Base-by-base conservation (phyloP, 2,329 filamentous ascomycete genomes). In the Juglanconis sp. region DNA sequence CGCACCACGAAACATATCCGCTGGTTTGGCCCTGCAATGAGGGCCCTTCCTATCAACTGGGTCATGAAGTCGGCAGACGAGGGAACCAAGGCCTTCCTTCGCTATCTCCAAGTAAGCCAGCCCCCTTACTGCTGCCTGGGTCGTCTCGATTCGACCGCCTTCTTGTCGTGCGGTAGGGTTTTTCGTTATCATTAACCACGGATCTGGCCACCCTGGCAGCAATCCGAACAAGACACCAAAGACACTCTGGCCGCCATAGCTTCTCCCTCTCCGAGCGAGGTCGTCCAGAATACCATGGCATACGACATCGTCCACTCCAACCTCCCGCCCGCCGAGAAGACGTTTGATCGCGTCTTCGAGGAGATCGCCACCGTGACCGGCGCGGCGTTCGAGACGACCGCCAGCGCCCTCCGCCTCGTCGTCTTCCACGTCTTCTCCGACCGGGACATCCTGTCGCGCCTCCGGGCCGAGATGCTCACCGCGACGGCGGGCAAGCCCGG, bases 381-480 rank as follows among this genome's bases (percentile, higher is more conserved):
- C 1, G 77, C 75, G 2, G 77, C 74, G 2, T 74, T 71, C 10
- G 70, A 75, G 36, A 79, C 76, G 0, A 72, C 71, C 0, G 69
- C 69, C 30, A 71, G 70, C 66, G 66, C 70, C 0, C 65, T 79
- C n/a, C 63, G 69, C 3, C 63, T 74, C 4, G 65, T 71, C 13
- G 67, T 72, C 4, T 79, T 70, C 65, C 63, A 75, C 67, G 64
- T 78, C 3, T 71, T 76, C 30, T 58, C 66, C 7, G 68, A 73
- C 17, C 71, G 73, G 0, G 4, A 61, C 0, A 68, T 73, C 6
- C 64, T 73, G 0, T 15, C 50, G 1, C 66, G 63, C 5, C 63
- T 80, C 5, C 68, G 66, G 11, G 58, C 63, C 2, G 77, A 79
- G 60, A 66, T 80, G 17, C 17, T 24, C 9, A 46, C 49, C 1